Evolutionary conservation across 2,329 filamentous ascomycete species (phyloP), one percentile per base, ranked within the genome.

Genomic region (Anthostomella pinea): DNA sequence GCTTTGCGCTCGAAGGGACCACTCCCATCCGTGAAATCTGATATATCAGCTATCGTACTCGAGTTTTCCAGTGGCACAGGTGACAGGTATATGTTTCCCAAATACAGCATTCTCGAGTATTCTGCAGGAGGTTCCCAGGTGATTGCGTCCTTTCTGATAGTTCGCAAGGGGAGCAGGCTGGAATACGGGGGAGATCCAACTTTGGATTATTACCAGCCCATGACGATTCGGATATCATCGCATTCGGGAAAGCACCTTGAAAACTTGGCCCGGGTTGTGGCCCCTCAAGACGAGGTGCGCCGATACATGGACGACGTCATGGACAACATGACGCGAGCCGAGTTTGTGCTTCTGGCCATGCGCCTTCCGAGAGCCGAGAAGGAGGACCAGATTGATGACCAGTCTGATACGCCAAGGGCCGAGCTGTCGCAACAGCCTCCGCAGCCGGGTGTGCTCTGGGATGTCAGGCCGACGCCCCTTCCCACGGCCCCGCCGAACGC

Each of bases 51-150:
- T n/a, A 68, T 85, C 10, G 76, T 83, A 1, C 76, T 88, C 43
- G 82, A 87, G 48, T 87, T 87, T 57, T 59, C 68, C 5, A 75
- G 75, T 30, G 81, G 81, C 21, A 79, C 69, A 3, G 85, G 84
- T 29, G 86, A 91, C 58, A 77, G 85, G 17, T 90, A 86, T 56
- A 65, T 87, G 30, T 90, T 93, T 46, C 87, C 87, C 2, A 85
- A 82, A 48, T 83, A 85, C 56, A 85, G 82, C 59, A 83, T 91
- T 21, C 60, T 91, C 32, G 85, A 93, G 56, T 81, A 79, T 53
- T 55, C 67, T 22, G 18, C 31, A 8, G 61, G 68, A 4, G 75
- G 76, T 2, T 75, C 78, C 33, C 73, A 81, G 39, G 74, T 86
- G 2, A 73, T 88, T 27, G 82, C 82, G 3, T 90, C 85, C 1